A percentile compares a stretch with the other conserved stretches of the same genome.
phyloP scores from a whole-genome alignment of 148 eudicot species.

The Talinum fruticosum region DNA sequence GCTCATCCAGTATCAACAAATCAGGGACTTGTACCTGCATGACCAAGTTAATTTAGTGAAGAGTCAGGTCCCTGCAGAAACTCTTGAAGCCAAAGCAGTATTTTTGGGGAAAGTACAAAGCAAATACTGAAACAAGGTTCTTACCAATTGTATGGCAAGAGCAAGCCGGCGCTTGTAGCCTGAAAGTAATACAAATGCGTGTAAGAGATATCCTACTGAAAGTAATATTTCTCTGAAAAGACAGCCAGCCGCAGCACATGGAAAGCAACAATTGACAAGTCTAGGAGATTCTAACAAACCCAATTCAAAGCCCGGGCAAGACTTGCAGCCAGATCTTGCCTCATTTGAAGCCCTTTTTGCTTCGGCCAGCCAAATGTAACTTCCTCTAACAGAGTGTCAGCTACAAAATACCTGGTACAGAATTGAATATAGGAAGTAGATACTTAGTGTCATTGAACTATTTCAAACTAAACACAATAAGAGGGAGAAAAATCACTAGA shows the following conservation, averaged over 20 bases:
- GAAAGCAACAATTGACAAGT: too few species aligned
- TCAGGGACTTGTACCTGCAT: conserved; percentile 86
- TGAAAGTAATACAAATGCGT: too few species aligned
- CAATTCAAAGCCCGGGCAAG: conserved; percentile 75
- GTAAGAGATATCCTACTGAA: too few species aligned
- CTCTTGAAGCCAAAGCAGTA: neutral
- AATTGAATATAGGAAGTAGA: neutral
- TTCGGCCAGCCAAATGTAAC: conserved; percentile 91
- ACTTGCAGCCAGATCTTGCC: conserved; percentile 68
- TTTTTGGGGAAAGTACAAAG: neutral
- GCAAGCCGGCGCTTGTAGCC: conserved; percentile 98
- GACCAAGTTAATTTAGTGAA: conserved; percentile 3
- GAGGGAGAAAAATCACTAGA: too few species aligned
- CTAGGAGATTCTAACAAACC: too few species aligned
- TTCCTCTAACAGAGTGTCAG: conserved; percentile 85
- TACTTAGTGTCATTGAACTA: conserved; percentile 1
- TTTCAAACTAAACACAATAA: neutral
- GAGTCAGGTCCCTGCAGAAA: neutral
- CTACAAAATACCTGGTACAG: conserved; percentile 64
- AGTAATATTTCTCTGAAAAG: too few species aligned
- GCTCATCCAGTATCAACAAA: conserved; percentile 85
- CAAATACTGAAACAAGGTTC: conserved; percentile 17
- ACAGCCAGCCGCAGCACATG: too few species aligned
- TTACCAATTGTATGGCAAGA: conserved; percentile 87
- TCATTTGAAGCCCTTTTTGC: conserved; percentile 57